Conservation (phyloP, 2,329 filamentous ascomycete genomes). For the Penicillium sp. region DNA sequence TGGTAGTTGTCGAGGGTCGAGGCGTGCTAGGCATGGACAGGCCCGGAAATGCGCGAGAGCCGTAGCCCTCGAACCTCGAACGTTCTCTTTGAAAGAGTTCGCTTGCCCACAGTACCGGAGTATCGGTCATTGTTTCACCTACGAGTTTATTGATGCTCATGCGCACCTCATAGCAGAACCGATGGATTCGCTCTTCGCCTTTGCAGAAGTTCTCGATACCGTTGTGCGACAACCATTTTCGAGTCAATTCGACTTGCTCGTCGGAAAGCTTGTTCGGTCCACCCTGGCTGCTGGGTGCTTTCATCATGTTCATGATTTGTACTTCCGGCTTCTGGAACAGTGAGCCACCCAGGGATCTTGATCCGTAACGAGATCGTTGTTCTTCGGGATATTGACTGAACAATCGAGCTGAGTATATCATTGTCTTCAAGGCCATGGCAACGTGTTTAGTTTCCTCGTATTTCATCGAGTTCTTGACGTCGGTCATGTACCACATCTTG, state of each 20-base stretch:
- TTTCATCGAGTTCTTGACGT: slow-evolving; percentile 83
- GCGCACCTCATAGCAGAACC: slow-evolving; percentile 88
- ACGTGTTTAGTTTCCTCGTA: slow-evolving; percentile 88
- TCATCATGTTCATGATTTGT: slow-evolving; percentile 83
- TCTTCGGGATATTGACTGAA: slow-evolving; percentile 31
- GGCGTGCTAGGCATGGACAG: slow-evolving; percentile 48
- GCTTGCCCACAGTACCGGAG: slow-evolving; percentile 88
- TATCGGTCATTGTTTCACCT: slow-evolving; percentile 79
- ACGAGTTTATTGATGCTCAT: slow-evolving; percentile 83
- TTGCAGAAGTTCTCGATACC: slow-evolving; percentile 91
- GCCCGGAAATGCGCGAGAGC: slow-evolving; percentile 37
- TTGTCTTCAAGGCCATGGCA: slow-evolving; percentile 83
- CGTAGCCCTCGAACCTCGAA: slow-evolving; percentile 43
- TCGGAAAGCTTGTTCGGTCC: slow-evolving; percentile 96
- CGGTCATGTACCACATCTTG: slow-evolving; percentile 98
- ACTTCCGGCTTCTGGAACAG: slow-evolving; percentile 80
- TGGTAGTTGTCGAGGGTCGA: slow-evolving; percentile 46
- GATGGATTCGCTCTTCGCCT: slow-evolving; percentile 91
- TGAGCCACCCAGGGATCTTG: slow-evolving; percentile 53
- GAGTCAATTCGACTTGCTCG: slow-evolving; percentile 84
- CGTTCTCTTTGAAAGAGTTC: slow-evolving; percentile 78
- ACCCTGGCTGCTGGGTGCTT: slow-evolving; percentile 78
- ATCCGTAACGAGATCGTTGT: slow-evolving; percentile 39
- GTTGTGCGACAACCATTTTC: slow-evolving; percentile 77
- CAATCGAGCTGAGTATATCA: slow-evolving; percentile 61